Base-by-base conservation (phyloP, 768 basidiomycete species). In the Phanerodontia chrysosporium region DNA sequence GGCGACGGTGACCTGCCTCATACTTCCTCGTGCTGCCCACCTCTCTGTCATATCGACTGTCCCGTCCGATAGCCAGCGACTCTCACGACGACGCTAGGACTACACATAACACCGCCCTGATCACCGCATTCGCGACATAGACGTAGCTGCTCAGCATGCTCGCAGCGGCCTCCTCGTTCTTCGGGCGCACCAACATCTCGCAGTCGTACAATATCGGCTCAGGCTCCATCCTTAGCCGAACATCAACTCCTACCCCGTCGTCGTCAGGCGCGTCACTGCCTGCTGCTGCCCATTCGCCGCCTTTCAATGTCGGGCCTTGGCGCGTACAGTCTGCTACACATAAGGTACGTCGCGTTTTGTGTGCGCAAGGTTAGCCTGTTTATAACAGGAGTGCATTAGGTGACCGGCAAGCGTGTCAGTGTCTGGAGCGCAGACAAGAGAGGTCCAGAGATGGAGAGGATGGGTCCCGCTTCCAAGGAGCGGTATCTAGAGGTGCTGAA, bases 371-470 rank as follows among this genome's bases (percentile, higher is more conserved):
- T n/a, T n/a, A n/a, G n/a, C n/a, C n/a, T n/a, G n/a, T n/a, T n/a
- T n/a, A n/a, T n/a, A n/a, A n/a, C n/a, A n/a, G n/a, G n/a, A n/a
- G n/a, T n/a, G n/a, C n/a, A n/a, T n/a, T 49, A 61, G 60, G 60
- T 89, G 54, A 98, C 91, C 2, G 82, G 80, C 62, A 97, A 98
- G 73, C 87, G 85, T 58, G 95, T 98, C 5, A 90, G 88, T 18
- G 86, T 99, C 18, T 99, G 96, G 96, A 81, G 82, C 27, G 89
- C 90, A 63, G 95, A 98, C 69, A 98, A 98, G 76, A 78, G 82
- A 58, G 77, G 79, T 0, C 70, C 84, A 24, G 92, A 94, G 58
- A 79, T 86, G 78, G 90, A 94, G 63, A 79, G 85, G 55, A 73
- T 90, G 65, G 80, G 83, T 1, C 78, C 81, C 3, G 59, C 77